These are phyloP conservation scores for Quercus agrifolia DNA, from an alignment of 306 rosid species.

Conservation along the genomic window DNA sequence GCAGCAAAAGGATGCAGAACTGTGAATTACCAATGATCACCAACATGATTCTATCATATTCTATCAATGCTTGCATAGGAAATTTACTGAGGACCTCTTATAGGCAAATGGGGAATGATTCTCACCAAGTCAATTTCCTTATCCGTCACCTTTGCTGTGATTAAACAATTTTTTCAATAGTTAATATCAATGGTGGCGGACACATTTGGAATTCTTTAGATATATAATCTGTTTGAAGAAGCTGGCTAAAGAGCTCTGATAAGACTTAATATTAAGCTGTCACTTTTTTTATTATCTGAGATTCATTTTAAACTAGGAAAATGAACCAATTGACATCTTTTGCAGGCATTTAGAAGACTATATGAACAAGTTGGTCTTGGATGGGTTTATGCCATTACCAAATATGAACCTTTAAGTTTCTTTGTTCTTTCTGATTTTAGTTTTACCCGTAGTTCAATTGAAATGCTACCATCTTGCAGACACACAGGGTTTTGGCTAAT, in stretches of 20 bases:
- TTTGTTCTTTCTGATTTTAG: neutral
- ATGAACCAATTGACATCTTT: conserved; percentile 4
- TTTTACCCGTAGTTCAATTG: conserved; percentile 7
- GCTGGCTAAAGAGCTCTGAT: neutral
- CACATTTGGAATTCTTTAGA: neutral
- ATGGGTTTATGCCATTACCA: conserved; percentile 92
- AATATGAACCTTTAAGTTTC: conserved; percentile 75
- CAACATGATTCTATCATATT: neutral
- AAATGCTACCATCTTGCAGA: neutral
- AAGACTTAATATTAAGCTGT: neutral
- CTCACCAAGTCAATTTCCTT: neutral
- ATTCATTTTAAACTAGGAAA: conserved; percentile 1
- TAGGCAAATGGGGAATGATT: neutral
- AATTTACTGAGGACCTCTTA: neutral
- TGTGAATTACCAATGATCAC: neutral
- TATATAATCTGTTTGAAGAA: neutral
- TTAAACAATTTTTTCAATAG: neutral
- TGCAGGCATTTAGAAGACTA: conserved; percentile 81
- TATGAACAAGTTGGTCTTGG: conserved; percentile 91
- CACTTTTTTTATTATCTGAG: neutral
- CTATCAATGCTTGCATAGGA: neutral
- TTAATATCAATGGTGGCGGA: neutral
- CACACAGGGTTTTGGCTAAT: too few relatives aligned
- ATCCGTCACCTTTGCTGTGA: neutral
- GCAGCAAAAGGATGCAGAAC: neutral